Base-by-base conservation (phyloP, 163 green algal genomes). In the Smithsoniella earleae region DNA sequence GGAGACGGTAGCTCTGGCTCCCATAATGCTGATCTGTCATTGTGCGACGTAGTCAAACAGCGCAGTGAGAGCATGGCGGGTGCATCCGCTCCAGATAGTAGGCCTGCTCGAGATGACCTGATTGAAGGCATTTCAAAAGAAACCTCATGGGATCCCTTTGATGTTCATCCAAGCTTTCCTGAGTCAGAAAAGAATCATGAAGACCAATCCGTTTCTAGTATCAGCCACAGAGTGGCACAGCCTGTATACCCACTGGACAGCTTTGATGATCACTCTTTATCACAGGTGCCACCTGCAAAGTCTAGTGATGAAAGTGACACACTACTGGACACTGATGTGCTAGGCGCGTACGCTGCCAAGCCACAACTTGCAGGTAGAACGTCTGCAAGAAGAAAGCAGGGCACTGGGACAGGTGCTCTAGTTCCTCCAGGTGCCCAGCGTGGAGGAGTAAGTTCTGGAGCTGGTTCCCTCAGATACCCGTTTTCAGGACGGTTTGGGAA, bases 1-100 rank as follows among this genome's bases (percentile, higher is more conserved):
- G 16, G 27, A 13, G 31, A 30, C 27, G 16, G 25, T 25, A 69
- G 58, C 16, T 34, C 43, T 30, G 34, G 25, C 58, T n/a, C 27
- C 16, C 20, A 69, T 13, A 36, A 69, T 69, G 58, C 20, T 22
- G 58, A 69, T 13, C 31, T 69, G 18, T 69, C 27, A n/a, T 13
- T 69, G 27, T 30, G 27, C 25, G 58, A 69, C 20, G 58, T 31
- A 69, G 58, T 34, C 6, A 37, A 36, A 33, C 58, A 69, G 58
- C 6, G 34, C 1, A 13, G 18, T 40, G 58, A 69, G 58, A 69
- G 58, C 16, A 1, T 69, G 27, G 43, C 58, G 22, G 58, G 58
- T 43, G 31, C 27, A n/a, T 34, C 43, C 10, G 58, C 43, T 36
- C 22, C 58, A 38, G 58, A 69, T 69, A 30, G 27, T 40, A 36